Percentiles rank a stretch among this genome's conserved stretches.
These are phyloP conservation scores for Ilex asprella DNA, from an alignment of 257 asterid species.

Conservation along the genomic window DNA sequence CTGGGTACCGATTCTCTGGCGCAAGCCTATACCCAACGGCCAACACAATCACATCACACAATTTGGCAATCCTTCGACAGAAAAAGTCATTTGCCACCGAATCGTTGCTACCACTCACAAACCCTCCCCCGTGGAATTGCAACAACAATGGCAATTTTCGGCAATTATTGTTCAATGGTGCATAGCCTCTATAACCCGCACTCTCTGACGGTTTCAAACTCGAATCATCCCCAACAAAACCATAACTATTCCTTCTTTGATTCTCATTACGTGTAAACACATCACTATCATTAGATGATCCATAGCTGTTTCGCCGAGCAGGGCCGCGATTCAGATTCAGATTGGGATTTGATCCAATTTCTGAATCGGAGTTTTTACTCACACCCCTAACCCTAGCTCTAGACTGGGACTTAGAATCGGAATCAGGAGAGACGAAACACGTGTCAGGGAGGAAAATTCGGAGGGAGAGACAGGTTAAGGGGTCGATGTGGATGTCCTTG, in stretches of 20 bases:
- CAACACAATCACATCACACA: conserved; percentile 82
- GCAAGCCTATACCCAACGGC: conserved; percentile 90
- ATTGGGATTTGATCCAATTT: conserved; percentile 29
- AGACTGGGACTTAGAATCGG: conserved; percentile 21
- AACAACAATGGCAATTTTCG: conserved; percentile 65
- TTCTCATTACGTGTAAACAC: conserved; percentile 16
- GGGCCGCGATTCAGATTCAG: background rate
- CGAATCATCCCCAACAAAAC: conserved; percentile 35
- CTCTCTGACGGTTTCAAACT: conserved; percentile 30
- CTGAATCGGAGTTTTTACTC: conserved; percentile 4
- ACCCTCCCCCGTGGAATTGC: conserved; percentile 96
- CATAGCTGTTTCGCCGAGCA: conserved; percentile 50
- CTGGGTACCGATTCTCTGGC: conserved; percentile 82
- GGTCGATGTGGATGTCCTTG: conserved; percentile 84
- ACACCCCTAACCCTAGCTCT: conserved; percentile 16
- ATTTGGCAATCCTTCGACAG: conserved; percentile 70
- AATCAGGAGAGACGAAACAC: conserved; percentile 41
- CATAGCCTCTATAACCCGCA: conserved; percentile 66
- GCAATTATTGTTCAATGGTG: conserved; percentile 41
- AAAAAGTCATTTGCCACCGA: conserved; percentile 74
- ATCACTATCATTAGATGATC: conserved; percentile 21
- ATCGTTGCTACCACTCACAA: conserved; percentile 80
- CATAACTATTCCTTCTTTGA: conserved; percentile 53
- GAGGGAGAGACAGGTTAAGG: conserved; percentile 60
- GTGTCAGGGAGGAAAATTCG: conserved; percentile 87